Evolutionary conservation across 352 stramenopile genomes (phyloP).

Genomic region (Phytophthora citricola): DNA sequence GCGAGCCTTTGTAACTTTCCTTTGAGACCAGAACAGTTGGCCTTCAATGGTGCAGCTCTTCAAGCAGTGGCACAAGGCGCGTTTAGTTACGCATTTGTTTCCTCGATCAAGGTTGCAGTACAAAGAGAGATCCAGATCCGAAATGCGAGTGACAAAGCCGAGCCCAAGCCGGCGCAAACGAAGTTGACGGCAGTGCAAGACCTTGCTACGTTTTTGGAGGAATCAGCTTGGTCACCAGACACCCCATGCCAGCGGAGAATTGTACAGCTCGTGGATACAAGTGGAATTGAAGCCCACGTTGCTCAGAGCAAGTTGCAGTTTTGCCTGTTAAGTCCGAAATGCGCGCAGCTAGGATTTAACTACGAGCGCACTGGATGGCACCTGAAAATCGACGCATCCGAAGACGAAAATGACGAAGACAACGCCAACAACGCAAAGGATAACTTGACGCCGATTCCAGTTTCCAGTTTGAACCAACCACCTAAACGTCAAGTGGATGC

Average conservation of each 20-base stretch:
- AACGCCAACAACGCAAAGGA: not conserved
- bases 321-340: conserved; percentile 24
- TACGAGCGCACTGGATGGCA: conserved; percentile 59
- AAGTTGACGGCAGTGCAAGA: conserved; percentile 1
- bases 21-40: conserved; percentile 46
- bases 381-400: conserved; percentile 11
- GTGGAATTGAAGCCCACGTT: conserved; percentile 37
- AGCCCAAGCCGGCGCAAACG: not conserved
- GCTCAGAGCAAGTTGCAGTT: conserved; percentile 66
- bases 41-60: conserved; percentile 54
- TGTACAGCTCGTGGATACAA: conserved; percentile 18
- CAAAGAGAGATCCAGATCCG: conserved; percentile 5
- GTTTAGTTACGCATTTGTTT: conserved; percentile 63
- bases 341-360: conserved; percentile 28
- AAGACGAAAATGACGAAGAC: conserved; percentile 22
- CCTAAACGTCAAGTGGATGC: not conserved
- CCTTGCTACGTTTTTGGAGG: conserved; percentile 24
- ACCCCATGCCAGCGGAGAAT: conserved; percentile 42
- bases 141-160: not conserved
- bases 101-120: conserved; percentile 43
- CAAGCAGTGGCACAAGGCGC: conserved; percentile 38
- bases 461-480: not conserved
- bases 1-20: conserved; percentile 10
- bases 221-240: conserved; percentile 15
- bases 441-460: not conserved